Evolutionary conservation across 805 yeast species (phyloP), one percentile per base, ranked within the genome.

Genomic region (Cyberlindnera mississippiensis): DNA sequence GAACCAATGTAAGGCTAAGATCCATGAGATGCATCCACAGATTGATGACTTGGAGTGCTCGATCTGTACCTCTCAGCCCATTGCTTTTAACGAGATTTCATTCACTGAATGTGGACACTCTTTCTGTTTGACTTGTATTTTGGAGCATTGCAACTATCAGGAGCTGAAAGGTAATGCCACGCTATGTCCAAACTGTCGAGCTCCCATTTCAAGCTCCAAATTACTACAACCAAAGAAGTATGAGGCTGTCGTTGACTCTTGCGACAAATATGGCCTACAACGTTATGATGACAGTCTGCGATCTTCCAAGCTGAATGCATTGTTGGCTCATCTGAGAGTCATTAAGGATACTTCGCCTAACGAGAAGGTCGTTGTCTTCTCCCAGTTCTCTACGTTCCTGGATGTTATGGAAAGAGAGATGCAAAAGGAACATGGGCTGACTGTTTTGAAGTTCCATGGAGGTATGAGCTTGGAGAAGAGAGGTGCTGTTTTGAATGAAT

Each of bases 331-430:
- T 54, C 61, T 88, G 14, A 66, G 75, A 28, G 64, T 62, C 20
- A 62, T 84, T 13, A 72, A 71, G 42, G 76, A 72, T 19, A 76
- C 75, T 13, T 69, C 75, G 8, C 76, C 82, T 0, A 79, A 78
- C 13, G 86, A 81, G 44, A 88, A 85, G 53, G 78, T 85, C 4
- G 89, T 91, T 37, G 90, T 91, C 0, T 91, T 91, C 56, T 88
- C 96, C 2, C 97, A 91, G 53, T 90, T 90, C 54, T 85, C 96
- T 0, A 73, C 86, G 0, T 91, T 79, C 55, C 60, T 90, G 45
- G 96, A 88, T 59, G 66, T 87, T 9, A 76, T 90, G 40, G 83
- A 84, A 51, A 59, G 56, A 15, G 93, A 82, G 49, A 60, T 90
- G 4, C 63, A 64, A 4, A 65, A 66, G 15, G 62, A 61, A 3